A percentile compares a stretch with the other conserved stretches of the same genome.
Evolutionary conservation across 495 filamentous ascomycete species (phyloP).

Genomic region (Penicillium coffeae): DNA sequence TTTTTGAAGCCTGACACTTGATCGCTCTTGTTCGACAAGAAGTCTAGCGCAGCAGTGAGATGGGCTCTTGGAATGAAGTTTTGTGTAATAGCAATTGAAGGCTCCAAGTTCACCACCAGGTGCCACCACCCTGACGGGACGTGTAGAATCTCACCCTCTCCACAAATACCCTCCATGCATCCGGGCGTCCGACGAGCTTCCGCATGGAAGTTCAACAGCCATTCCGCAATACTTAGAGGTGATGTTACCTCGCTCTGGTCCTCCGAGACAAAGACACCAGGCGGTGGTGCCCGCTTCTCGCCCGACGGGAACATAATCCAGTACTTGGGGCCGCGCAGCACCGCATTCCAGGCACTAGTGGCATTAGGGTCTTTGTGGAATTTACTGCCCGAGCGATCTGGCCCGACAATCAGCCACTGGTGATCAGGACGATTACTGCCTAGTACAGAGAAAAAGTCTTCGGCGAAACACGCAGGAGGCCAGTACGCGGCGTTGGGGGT

Average conservation of each 20-base stretch:
- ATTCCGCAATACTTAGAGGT: conserved; percentile 93
- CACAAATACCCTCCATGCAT: conserved; percentile 84
- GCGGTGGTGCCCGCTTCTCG: conserved; percentile 60
- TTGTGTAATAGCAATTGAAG: conserved; percentile 86
- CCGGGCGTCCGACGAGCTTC: conserved; percentile 74
- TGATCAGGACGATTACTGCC: conserved; percentile 78
- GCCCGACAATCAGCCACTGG: conserved; percentile 92
- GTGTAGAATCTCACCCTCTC: conserved; percentile 84
- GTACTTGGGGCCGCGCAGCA: conserved; percentile 88
- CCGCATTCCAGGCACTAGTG: conserved; percentile 92
- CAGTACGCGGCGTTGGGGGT: conserved; percentile 62
- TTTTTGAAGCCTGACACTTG: conserved; percentile 84
- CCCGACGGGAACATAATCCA: conserved; percentile 93
- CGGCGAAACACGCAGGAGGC: conserved; percentile 82
- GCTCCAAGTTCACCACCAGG: conserved; percentile 82
- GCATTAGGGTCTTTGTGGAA: conserved; percentile 87
- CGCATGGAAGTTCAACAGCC: conserved; percentile 87
- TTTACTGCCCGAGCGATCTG: conserved; percentile 84
- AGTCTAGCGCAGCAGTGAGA: conserved; percentile 70
- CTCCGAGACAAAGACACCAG: conserved; percentile 86
- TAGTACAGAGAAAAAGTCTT: conserved; percentile 82
- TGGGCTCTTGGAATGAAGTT: conserved; percentile 88
- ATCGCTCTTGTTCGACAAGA: conserved; percentile 75
- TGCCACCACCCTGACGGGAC: conserved; percentile 97
- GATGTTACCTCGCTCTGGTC: conserved; percentile 94